These are phyloP conservation scores for Verticillium nubilum DNA, from an alignment of 2,329 filamentous ascomycete genomes.

Conservation along the genomic window DNA sequence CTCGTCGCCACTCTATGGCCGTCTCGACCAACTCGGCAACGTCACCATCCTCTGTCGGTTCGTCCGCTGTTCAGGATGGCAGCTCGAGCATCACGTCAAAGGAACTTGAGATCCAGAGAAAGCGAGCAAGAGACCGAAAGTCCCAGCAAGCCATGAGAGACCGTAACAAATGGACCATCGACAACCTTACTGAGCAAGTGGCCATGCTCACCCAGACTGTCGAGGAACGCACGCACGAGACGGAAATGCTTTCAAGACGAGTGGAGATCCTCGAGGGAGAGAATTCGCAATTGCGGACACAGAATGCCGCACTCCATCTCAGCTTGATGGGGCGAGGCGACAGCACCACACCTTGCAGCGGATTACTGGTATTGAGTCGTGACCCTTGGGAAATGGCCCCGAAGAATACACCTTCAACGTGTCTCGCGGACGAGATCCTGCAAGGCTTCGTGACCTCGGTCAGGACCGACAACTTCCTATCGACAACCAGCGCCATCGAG, in stretches of 20 bases:
- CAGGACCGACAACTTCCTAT: conserved; percentile 10
- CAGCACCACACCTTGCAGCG: background rate
- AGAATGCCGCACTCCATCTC: conserved; percentile 22
- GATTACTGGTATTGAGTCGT: background rate
- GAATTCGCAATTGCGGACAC: conserved; percentile 21
- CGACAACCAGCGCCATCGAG: conserved; percentile 4
- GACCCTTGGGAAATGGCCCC: conserved; percentile 18
- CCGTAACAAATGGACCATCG: conserved; percentile 23
- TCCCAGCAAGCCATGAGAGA: conserved; percentile 27
- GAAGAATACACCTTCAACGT: conserved; percentile 16
- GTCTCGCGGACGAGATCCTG: conserved; percentile 21
- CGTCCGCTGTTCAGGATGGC: conserved; percentile 1
- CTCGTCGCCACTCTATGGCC: background rate
- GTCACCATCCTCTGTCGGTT: conserved; percentile 4
- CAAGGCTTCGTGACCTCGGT: conserved; percentile 19
- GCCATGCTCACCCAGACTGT: conserved; percentile 16
- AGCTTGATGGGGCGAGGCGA: conserved; percentile 18
- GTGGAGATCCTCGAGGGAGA: conserved; percentile 18
- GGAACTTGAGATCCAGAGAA: conserved; percentile 20
- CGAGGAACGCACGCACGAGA: conserved; percentile 15
- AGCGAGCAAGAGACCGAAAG: conserved; percentile 24
- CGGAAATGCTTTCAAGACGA: conserved; percentile 12
- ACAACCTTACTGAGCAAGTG: conserved; percentile 22
- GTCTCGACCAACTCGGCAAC: conserved; percentile 2
- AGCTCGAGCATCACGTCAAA: conserved; percentile 2